Evolutionary conservation across 345 rosid genomes (phyloP).

Genomic region (Citrus unshiu): DNA sequence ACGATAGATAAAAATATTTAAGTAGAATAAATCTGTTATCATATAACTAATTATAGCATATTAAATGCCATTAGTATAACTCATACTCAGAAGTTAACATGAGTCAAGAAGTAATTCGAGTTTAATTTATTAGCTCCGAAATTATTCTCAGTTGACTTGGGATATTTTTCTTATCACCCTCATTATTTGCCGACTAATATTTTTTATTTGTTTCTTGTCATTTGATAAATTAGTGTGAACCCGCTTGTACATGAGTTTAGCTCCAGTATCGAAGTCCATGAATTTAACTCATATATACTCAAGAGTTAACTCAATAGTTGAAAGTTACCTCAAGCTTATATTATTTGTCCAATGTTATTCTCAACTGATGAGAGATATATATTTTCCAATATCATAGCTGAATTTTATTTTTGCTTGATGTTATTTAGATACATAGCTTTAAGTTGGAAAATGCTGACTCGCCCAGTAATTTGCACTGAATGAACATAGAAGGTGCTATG

Average conservation of each 20-base stretch:
- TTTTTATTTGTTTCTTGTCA: too few species aligned
- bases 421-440: neutral
- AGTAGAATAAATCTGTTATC: too few species aligned
- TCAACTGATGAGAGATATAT: neutral
- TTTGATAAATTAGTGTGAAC: accelerated
- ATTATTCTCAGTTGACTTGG: neutral
- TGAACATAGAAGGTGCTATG: neutral
- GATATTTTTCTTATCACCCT: too few species aligned
- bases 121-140: too few species aligned
- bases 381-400: neutral
- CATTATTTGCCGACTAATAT: too few species aligned
- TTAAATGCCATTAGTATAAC: too few species aligned
- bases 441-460: neutral
- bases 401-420: neutral
- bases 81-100: too few species aligned
- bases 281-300: too few species aligned
- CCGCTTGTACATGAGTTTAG: neutral
- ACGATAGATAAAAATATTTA: too few species aligned
- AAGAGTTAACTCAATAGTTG: neutral
- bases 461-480: neutral
- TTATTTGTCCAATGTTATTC: too few species aligned
- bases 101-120: neutral
- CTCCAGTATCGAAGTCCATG: too few species aligned
- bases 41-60: too few species aligned
- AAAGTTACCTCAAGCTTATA: neutral